Conservation (phyloP, 768 basidiomycete species). For the Boletus vinaceobasis region DNA sequence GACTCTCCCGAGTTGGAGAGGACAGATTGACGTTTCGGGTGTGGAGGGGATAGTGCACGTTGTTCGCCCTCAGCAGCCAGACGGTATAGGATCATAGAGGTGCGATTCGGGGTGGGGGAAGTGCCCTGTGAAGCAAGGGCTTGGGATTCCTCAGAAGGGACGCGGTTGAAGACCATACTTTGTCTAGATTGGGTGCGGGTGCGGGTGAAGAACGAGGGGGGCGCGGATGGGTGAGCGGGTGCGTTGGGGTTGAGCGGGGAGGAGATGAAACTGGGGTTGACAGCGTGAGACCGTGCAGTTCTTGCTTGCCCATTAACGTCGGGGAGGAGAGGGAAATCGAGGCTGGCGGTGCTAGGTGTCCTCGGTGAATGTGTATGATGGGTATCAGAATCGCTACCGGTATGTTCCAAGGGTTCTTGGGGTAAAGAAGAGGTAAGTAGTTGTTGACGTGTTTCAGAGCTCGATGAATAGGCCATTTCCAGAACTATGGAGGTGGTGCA, state of each 20-base stretch:
- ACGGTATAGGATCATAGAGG: slow-evolving; percentile 68
- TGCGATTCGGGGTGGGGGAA: slow-evolving; percentile 32
- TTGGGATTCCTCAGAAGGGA: slow-evolving; percentile 44
- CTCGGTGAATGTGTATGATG: slow-evolving; percentile 4
- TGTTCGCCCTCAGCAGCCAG: slow-evolving; percentile 40
- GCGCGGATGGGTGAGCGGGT: slow-evolving; percentile 12
- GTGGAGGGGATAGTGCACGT: slow-evolving; percentile 35
- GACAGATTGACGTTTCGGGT: slow-evolving; percentile 39
- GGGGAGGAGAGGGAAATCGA: slow-evolving; percentile 31
- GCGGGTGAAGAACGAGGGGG: slow-evolving; percentile 20
- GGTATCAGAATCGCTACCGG: slow-evolving; percentile 8
- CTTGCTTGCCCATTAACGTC: slow-evolving; percentile 6
- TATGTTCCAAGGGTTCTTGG: not conserved
- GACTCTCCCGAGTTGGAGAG: slow-evolving; percentile 54
- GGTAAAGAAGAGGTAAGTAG: slow-evolving; percentile 21
- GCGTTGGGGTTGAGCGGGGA: slow-evolving; percentile 52
- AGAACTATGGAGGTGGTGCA: not conserved
- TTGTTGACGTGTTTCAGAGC: slow-evolving; percentile 50
- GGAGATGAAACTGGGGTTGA: slow-evolving; percentile 38
- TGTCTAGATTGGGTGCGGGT: slow-evolving; percentile 40
- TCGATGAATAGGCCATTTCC: slow-evolving; percentile 42
- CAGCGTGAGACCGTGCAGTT: slow-evolving; percentile 27
- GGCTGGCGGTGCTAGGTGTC: slow-evolving; percentile 25
- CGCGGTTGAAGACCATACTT: slow-evolving; percentile 40
- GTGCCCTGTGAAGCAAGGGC: slow-evolving; percentile 33